These are phyloP conservation scores for Cladosporium austrohemisphaericum DNA, from an alignment of 2,329 filamentous ascomycete species.

Conservation along the genomic window DNA sequence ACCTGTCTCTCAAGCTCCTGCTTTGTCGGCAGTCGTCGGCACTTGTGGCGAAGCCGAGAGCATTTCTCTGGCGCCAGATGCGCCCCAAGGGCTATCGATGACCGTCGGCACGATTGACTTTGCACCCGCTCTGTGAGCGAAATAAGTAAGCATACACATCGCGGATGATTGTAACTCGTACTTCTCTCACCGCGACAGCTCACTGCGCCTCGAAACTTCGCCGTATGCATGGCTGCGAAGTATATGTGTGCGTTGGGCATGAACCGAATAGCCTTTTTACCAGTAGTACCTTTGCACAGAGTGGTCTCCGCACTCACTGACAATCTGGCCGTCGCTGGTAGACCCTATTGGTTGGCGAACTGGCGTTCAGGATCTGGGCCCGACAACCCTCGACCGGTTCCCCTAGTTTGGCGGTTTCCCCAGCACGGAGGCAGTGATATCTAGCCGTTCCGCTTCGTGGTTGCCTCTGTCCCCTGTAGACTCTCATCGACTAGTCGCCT, in stretches of 20 bases:
- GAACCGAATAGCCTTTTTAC: neutral
- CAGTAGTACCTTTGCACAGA: neutral
- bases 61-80: too few species aligned
- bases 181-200: too few species aligned
- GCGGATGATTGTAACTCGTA: neutral
- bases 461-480: neutral
- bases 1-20: too few species aligned
- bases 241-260: neutral
- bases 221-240: too few species aligned
- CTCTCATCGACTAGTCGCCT: neutral
- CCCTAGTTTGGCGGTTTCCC: neutral
- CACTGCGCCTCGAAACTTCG: too few species aligned
- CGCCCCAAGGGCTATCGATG: too few species aligned
- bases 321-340: neutral
- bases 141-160: too few species aligned
- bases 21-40: too few species aligned
- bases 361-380: neutral
- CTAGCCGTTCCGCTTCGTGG: neutral
- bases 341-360: neutral
- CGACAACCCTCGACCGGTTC: neutral
- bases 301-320: neutral
- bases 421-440: neutral
- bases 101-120: too few species aligned
- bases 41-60: too few species aligned
- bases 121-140: too few species aligned